Conservation (phyloP, 306 rosid species). For the Oemleria cerasiformis region DNA sequence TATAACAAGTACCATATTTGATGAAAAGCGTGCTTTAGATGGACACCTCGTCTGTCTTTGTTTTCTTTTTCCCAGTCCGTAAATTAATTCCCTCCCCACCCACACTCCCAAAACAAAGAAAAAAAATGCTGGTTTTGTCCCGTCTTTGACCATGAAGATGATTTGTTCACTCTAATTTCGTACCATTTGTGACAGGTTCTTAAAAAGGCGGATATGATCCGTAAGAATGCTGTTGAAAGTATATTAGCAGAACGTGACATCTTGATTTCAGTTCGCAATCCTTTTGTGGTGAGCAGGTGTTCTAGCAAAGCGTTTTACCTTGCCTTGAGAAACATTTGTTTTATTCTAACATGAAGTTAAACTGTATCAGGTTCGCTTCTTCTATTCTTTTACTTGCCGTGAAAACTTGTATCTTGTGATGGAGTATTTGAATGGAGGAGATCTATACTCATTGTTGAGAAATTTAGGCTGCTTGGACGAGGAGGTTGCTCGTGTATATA, state of each 20-base stretch:
- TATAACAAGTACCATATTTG: neutral
- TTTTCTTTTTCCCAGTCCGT: neutral
- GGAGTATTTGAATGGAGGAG: conserved; percentile 99
- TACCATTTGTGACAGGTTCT: conserved; percentile 61
- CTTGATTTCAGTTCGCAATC: conserved; percentile 96
- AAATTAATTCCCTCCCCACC: neutral
- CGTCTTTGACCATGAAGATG: conserved; percentile 3
- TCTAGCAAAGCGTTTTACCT: conserved; percentile 26
- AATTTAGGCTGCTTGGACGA: conserved; percentile 94
- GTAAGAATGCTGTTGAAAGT: conserved; percentile 99
- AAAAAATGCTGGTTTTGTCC: neutral
- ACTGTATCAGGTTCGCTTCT: conserved; percentile 85
- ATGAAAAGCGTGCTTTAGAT: neutral
- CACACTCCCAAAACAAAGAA: neutral
- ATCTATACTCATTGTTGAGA: conserved; percentile 90
- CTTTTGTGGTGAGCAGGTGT: conserved; percentile 94
- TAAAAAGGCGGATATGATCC: conserved; percentile 97
- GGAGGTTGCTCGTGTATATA: conserved; percentile 92
- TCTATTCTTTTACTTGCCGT: conserved; percentile 96
- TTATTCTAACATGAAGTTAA: conserved; percentile 30
- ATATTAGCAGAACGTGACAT: conserved; percentile 98
- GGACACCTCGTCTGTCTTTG: neutral
- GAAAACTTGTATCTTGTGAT: conserved; percentile 96
- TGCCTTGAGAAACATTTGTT: conserved; percentile 21
- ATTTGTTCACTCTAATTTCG: conserved; percentile 6